Base-by-base conservation (phyloP, 306 rosid species). In the Fagus sylvatica region DNA sequence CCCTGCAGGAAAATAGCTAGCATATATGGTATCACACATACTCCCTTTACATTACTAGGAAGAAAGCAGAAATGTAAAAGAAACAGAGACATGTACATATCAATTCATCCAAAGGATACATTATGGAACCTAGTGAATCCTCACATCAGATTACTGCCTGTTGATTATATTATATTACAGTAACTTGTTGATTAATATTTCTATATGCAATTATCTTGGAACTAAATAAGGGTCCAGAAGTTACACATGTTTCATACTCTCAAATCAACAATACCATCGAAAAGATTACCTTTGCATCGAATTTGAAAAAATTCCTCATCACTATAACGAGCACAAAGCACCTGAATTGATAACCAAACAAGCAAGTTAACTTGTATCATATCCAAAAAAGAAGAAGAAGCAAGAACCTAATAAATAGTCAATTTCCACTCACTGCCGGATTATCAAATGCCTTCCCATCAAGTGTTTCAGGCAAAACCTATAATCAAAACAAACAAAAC, bases 291-390 rank as follows among this genome's bases (percentile, higher is more conserved):
- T 88, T 90, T 84, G 84, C 98, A 94, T 87, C 96, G 76, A 72
- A 89, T 84, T 80, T 75, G 83, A 62, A 94, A 84, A 79, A 92
- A 94, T 53, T 94, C 97, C 78, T 94, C 98, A 54, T 94, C 97
- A 75, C 92, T 91, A 64, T 86, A 94, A 7, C 92, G 96, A 80
- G 91, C 90, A 83, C 98, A 94, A 75, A 94, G 93, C 78, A 94
- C 94, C 98, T 94, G 91, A 72, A 46, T 55, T 3, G 53, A 28
- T 32, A 22, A 59, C 33, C 39, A 67, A 79, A 74, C 68, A 22
- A 34, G 72, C n/a, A 53, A 62, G 59, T 55, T 17, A 65, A 65
- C 16, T 7, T 65, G 3, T 17, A 57, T 22, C 65, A 57, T 11
- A 2, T 57, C 12, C 32, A 10, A 28, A 15, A 37, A 37, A 11